Base-by-base conservation (phyloP, 1,284 basidiomycete species). In the Ceratobasidium sp. region DNA sequence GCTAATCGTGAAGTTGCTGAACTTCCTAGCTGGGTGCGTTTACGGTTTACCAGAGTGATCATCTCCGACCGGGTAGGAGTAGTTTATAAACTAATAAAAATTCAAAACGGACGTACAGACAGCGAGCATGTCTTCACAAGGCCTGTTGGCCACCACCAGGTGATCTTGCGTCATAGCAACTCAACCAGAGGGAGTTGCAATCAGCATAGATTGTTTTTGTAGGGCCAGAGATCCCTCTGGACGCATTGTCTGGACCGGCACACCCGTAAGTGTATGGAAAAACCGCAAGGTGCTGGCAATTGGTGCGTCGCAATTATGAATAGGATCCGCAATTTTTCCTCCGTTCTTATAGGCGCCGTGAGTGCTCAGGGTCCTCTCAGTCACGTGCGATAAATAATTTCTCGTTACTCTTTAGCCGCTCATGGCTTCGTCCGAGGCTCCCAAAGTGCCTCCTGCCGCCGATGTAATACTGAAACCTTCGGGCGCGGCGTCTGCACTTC, bases 401-500 rank as follows among this genome's bases (percentile, higher is more conserved):
- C 28, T 28, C 62, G 28, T 38, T 53, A 38, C 46, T 58, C 23
- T 21, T 49, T 7, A 6, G 18, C 36, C 23, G 44, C 44, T n/a
- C 21, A 70, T 70, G 67, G 44, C 67, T 46, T 33, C 67, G 21
- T 28, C 67, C 21, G 56, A 60, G 54, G 25, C 44, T 36, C 67
- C 67, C 4, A 73, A 73, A 23, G 8, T n/a, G 28, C 49, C 40
- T 25, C 18, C 67, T 38, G 36, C 40, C 18, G 48, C 40, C 53
- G 74, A 72, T 21, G 54, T 21, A 21, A 30, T 40, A 48, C 18
- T 25, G 42, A 70, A 48, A 28, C 49, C 60, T 38, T 74, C 62
- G n/a, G 75, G 75, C 21, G 59, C 64, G 48, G 44, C 49, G 25
- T 80, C 83, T 44, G 86, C 84, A n/a, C 83, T 90, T 73, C 80